phyloP scores from a whole-genome alignment of 106 monocot genomes.

The Alisma plantagoaquatica region DNA sequence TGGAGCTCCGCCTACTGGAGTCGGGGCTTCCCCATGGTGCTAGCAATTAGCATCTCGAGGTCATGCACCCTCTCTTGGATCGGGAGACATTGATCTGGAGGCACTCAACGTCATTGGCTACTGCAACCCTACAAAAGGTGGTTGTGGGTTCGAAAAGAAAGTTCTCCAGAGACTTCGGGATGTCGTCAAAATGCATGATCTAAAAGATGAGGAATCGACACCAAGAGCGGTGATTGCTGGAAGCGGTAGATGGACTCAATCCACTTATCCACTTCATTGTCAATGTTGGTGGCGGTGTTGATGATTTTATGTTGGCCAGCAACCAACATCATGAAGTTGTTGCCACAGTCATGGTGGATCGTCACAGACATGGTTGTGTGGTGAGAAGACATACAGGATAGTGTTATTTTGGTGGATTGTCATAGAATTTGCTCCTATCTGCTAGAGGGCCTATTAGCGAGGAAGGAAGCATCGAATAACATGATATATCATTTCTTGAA shows the following conservation, averaged over 20 bases:
- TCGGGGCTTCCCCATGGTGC: neutral
- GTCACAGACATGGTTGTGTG: neutral
- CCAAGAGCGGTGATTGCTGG: neutral
- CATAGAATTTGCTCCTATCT: neutral
- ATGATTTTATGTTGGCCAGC: too few species aligned
- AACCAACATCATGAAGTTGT: neutral
- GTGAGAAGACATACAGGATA: neutral
- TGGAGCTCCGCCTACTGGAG: neutral
- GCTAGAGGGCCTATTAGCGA: neutral
- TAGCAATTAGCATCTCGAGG: neutral
- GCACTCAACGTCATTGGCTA: neutral
- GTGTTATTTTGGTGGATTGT: neutral
- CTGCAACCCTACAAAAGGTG: neutral
- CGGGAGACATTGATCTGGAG: neutral
- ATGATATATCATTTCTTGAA: too few species aligned
- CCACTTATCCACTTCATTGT: neutral
- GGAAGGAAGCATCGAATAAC: neutral
- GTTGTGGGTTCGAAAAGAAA: too few species aligned
- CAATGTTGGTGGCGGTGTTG: neutral
- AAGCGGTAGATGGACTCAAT: neutral
- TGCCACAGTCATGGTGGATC: neutral
- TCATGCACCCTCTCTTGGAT: neutral
- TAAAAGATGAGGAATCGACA: too few species aligned
- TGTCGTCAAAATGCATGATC: neutral
- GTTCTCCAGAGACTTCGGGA: neutral